These are phyloP conservation scores for Spathaspora boniae DNA, from an alignment of 805 yeast genomes.

Conservation along the genomic window DNA sequence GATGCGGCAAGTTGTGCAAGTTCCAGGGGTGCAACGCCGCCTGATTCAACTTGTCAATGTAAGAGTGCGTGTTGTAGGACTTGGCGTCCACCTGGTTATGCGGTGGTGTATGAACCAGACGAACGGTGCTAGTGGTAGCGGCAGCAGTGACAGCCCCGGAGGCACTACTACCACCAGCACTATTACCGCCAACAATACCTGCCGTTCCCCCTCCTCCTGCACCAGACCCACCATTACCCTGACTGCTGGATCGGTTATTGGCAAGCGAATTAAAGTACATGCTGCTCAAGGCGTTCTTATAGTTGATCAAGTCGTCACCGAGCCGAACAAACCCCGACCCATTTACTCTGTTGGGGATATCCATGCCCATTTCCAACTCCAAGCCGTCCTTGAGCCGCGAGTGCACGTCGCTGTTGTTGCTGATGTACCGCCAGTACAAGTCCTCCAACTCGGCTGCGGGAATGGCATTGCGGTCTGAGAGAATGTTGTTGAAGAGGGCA, in stretches of 20 bases:
- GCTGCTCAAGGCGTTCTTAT: constrained; percentile 20
- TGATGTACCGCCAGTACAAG: constrained; percentile 41
- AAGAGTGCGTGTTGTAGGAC: constrained; percentile 19
- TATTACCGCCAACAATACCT: constrained; percentile 5
- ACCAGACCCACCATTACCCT: no score
- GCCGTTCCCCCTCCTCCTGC: no score
- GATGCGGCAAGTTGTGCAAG: constrained; percentile 49
- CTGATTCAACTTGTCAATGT: constrained; percentile 16
- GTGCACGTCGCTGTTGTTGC: constrained; percentile 15
- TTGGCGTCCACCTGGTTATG: constrained; percentile 7
- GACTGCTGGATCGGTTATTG: constrained; percentile 9
- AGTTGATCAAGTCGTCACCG: constrained; percentile 27
- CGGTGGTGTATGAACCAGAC: no score
- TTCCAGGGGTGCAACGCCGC: constrained; percentile 51
- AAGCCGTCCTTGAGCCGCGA: constrained; percentile 18
- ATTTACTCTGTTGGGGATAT: constrained; percentile 25
- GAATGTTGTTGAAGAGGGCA: constrained; percentile 9
- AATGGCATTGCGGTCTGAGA: constrained; percentile 13
- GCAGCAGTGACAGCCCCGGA: background rate
- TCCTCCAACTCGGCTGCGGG: constrained; percentile 30
- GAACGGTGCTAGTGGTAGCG: background rate
- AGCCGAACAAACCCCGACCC: constrained; percentile 34
- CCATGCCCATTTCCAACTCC: constrained; percentile 25
- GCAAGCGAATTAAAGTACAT: constrained; percentile 11
- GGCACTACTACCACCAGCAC: background rate